These are phyloP conservation scores for Nigrograna mackinnonii DNA, from an alignment of 2,329 filamentous ascomycete genomes.

Conservation along the genomic window DNA sequence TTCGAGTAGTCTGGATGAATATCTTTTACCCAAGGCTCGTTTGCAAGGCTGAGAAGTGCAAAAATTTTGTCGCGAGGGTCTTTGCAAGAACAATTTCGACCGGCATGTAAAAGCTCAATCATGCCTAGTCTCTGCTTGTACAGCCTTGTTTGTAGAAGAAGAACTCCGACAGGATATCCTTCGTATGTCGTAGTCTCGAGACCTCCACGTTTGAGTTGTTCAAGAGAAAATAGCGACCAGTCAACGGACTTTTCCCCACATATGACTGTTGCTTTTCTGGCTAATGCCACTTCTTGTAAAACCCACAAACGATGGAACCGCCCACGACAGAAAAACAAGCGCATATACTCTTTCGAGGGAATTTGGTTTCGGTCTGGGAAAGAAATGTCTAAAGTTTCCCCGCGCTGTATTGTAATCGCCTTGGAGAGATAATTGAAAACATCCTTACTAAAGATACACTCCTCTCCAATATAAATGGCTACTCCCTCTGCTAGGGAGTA, in stretches of 20 bases:
- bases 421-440: constrained; percentile 6
- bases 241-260: constrained; percentile 2
- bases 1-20: constrained; percentile 13
- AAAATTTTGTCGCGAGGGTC: constrained; percentile 17
- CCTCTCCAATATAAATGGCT: constrained; percentile 5
- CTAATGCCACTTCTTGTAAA: constrained; percentile 21
- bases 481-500: constrained; percentile 6
- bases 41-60: constrained; percentile 12
- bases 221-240: constrained; percentile 4
- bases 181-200: constrained; percentile 1
- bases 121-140: neutral
- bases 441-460: neutral
- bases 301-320: constrained; percentile 20
- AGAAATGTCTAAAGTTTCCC: neutral
- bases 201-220: constrained; percentile 5
- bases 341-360: too few relatives aligned
- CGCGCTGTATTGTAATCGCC: neutral
- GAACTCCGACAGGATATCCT: constrained; percentile 5
- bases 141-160: neutral
- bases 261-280: constrained; percentile 11
- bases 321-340: too few relatives aligned
- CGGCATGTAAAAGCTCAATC: neutral
- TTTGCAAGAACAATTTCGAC: constrained; percentile 5
- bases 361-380: too few relatives aligned
- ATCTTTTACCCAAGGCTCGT: neutral